Conservation (phyloP, 176 grass and related monocot species). For the Ananas comosus region DNA sequence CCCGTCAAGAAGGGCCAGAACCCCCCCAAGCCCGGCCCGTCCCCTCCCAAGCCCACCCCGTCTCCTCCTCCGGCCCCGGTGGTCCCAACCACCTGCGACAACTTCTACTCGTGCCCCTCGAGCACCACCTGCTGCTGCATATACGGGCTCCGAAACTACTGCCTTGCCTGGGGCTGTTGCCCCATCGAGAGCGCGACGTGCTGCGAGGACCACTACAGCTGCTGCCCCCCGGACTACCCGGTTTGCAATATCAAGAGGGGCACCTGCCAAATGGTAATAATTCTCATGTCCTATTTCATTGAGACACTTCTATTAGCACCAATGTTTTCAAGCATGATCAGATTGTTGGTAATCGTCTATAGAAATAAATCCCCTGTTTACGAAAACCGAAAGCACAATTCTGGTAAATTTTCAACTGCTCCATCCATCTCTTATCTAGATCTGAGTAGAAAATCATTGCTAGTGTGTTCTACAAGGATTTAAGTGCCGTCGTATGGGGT, state of each 20-base stretch:
- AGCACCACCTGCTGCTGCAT: constrained; percentile 86
- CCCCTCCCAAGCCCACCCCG: constrained; percentile 45
- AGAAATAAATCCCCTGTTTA: too few species aligned
- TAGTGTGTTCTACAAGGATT: not conserved
- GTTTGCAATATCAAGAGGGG: constrained; percentile 51
- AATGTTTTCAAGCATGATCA: too few species aligned
- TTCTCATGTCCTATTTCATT: too few species aligned
- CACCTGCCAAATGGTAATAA: constrained; percentile 60
- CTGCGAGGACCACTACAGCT: constrained; percentile 75
- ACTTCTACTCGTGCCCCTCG: constrained; percentile 29
- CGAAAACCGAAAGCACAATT: too few species aligned
- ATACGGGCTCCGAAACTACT: constrained; percentile 33
- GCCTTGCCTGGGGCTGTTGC: constrained; percentile 86
- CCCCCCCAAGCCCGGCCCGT: constrained; percentile 13
- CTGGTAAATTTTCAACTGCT: too few species aligned
- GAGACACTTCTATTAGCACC: too few species aligned
- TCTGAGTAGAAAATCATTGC: not conserved
- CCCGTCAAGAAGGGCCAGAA: constrained; percentile 64
- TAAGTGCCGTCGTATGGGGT: too few species aligned
- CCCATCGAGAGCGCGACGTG: constrained; percentile 54
- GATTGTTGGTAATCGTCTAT: too few species aligned
- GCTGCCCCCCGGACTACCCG: constrained; percentile 72
- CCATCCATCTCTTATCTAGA: too few species aligned
- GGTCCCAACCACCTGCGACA: constrained; percentile 30
- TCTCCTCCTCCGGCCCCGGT: constrained; percentile 43